Conservation (phyloP, 352 stramenopile species). For the Phytophthora sp. region DNA sequence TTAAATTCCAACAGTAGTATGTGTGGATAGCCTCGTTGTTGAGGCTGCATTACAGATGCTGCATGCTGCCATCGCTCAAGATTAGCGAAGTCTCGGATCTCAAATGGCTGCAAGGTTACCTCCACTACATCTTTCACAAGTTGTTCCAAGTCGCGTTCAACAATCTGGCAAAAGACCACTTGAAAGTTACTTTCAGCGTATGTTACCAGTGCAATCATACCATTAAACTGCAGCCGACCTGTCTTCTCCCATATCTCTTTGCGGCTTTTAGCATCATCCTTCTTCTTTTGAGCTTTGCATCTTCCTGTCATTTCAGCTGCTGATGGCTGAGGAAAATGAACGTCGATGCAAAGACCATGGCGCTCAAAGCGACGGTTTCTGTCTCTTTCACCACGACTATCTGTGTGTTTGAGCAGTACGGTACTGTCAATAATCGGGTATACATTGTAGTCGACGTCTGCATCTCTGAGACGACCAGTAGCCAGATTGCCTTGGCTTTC, state of each 20-base stretch:
- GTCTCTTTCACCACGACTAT: slow-evolving; percentile 28
- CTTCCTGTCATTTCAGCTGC: slow-evolving; percentile 22
- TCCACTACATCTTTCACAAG: slow-evolving; percentile 37
- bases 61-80: slow-evolving; percentile 26
- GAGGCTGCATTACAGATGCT: neutral
- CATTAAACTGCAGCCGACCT: slow-evolving; percentile 30
- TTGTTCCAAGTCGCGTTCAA: slow-evolving; percentile 30
- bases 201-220: slow-evolving; percentile 43
- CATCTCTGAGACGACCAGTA: slow-evolving; percentile 21
- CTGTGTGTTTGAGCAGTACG: slow-evolving; percentile 32
- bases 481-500: slow-evolving; percentile 9
- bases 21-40: slow-evolving; percentile 8
- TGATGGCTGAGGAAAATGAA: slow-evolving; percentile 35
- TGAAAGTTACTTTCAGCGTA: slow-evolving; percentile 18
- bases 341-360: slow-evolving; percentile 40
- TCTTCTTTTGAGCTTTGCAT: slow-evolving; percentile 1
- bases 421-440: slow-evolving; percentile 24
- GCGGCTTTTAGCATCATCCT: slow-evolving; percentile 24
- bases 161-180: slow-evolving; percentile 46
- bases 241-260: slow-evolving; percentile 43
- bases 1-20: slow-evolving; percentile 58
- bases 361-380: slow-evolving; percentile 18
- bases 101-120: slow-evolving; percentile 44
- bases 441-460: slow-evolving; percentile 41
- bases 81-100: slow-evolving; percentile 27